Evolutionary conservation across 352 stramenopile species (phyloP).

Genomic region (Pythium sp.): DNA sequence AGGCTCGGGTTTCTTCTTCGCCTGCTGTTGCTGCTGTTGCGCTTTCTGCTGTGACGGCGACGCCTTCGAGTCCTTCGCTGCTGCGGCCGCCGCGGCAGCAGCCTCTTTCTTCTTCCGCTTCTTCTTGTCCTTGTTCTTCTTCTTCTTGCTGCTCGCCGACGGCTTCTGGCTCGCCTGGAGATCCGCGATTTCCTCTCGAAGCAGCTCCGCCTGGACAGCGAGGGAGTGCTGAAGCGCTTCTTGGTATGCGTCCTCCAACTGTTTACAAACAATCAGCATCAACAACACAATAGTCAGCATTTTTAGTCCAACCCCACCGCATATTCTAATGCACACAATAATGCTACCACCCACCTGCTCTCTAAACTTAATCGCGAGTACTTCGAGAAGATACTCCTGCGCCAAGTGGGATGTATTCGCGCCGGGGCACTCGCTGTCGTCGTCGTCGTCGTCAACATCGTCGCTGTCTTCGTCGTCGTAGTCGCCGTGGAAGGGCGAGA

Average conservation of each 20-base stretch:
- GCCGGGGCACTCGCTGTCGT: constrained; percentile 63
- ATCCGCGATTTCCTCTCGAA: constrained; percentile 71
- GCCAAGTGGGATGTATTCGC: constrained; percentile 75
- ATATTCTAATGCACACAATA: background rate
- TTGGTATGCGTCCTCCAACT: constrained; percentile 77
- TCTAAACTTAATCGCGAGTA: constrained; percentile 77
- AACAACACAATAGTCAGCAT: constrained; percentile 3
- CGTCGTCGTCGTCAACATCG: constrained; percentile 52
- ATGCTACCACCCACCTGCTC: constrained; percentile 46
- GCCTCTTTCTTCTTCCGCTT: constrained; percentile 53
- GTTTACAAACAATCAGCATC: constrained; percentile 9
- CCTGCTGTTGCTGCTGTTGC: background rate
- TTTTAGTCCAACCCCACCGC: background rate
- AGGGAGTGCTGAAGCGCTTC: constrained; percentile 75
- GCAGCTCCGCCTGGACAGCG: constrained; percentile 64
- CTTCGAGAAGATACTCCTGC: constrained; percentile 76
- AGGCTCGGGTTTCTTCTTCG: constrained; percentile 14
- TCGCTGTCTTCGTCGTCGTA: constrained; percentile 28
- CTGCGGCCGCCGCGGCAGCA: constrained; percentile 11
- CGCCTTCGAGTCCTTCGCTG: constrained; percentile 22
- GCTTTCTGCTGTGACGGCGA: constrained; percentile 20
- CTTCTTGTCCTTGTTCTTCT: constrained; percentile 77
- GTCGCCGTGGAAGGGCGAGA: constrained; percentile 40
- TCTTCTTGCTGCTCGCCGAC: constrained; percentile 59
- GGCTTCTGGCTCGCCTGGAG: constrained; percentile 62